phyloP scores from a whole-genome alignment of 2,329 filamentous ascomycete species.

The Colletotrichum zoysiae region DNA sequence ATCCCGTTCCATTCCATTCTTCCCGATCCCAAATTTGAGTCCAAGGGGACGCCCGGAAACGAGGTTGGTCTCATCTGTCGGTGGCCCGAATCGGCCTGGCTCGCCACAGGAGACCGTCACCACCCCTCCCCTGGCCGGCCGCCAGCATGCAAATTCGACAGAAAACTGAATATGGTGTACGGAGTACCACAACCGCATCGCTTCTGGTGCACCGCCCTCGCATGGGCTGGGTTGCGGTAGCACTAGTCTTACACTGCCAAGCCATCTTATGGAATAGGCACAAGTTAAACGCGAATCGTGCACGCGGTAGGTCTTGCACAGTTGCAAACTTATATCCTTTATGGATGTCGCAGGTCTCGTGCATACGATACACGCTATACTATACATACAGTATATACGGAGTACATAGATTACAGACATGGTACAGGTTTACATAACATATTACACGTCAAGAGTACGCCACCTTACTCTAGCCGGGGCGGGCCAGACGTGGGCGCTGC shows the following conservation, averaged over 20 bases:
- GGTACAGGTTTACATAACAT: background rate
- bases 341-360: background rate
- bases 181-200: background rate
- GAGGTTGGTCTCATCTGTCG: background rate
- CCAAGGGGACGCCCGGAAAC: slow-evolving; percentile 1
- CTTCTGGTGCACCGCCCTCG: background rate
- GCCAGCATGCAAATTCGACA: background rate
- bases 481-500: background rate
- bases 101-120: background rate
- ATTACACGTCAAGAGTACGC: background rate
- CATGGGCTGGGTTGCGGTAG: background rate
- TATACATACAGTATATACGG: background rate
- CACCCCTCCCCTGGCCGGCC: background rate
- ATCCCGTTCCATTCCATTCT: too few relatives aligned
- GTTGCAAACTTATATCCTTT: background rate
- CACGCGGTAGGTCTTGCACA: too few relatives aligned
- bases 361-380: background rate
- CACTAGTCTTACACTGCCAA: background rate
- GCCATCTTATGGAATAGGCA: background rate
- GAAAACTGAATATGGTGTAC: too few relatives aligned
- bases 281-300: background rate
- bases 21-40: too few relatives aligned
- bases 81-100: slow-evolving; percentile 9
- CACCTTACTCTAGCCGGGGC: background rate
- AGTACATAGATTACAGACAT: background rate